Conservation (phyloP, 2,329 filamentous ascomycete genomes). For the Ophiostoma fasciatum region DNA sequence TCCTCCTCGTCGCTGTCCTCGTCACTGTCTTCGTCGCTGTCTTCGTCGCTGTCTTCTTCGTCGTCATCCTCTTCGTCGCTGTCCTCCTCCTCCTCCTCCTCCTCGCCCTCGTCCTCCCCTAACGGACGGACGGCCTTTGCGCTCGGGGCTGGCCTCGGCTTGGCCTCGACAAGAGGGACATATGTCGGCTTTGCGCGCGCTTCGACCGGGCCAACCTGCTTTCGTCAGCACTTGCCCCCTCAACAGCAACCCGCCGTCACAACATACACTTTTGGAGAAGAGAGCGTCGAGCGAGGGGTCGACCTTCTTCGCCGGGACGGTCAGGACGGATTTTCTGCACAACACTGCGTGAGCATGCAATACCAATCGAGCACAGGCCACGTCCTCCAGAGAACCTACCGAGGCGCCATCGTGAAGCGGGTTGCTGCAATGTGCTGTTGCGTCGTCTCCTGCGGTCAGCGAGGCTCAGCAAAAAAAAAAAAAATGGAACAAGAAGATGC, state of each 20-base stretch:
- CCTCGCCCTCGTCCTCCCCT: conserved; percentile 6
- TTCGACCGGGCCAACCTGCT: conserved; percentile 36
- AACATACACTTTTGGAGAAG: conserved; percentile 53
- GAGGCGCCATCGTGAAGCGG: not conserved
- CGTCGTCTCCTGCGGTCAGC: too few species aligned
- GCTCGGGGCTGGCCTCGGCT: not conserved
- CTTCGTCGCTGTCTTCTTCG: conserved; percentile 18
- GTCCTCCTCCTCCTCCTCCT: conserved; percentile 2
- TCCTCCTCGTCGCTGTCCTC: conserved; percentile 22
- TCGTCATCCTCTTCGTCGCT: conserved; percentile 9
- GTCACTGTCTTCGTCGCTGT: conserved; percentile 19
- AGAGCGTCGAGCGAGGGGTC: conserved; percentile 57
- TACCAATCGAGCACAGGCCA: not conserved
- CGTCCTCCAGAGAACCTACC: too few species aligned
- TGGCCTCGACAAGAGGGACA: conserved; percentile 11
- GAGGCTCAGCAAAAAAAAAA: not conserved
- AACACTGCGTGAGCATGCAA: too few species aligned
- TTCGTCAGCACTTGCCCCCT: not conserved
- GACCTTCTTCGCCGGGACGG: conserved; percentile 37
- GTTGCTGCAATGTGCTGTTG: too few species aligned
- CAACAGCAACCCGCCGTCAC: not conserved
- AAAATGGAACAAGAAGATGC: not conserved
- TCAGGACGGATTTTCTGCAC: conserved; percentile 15
- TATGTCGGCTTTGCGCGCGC: conserved; percentile 31
- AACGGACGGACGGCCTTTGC: conserved; percentile 5